These are phyloP conservation scores for Oidium heveae DNA, from an alignment of 2,329 filamentous ascomycete genomes.

Conservation along the genomic window DNA sequence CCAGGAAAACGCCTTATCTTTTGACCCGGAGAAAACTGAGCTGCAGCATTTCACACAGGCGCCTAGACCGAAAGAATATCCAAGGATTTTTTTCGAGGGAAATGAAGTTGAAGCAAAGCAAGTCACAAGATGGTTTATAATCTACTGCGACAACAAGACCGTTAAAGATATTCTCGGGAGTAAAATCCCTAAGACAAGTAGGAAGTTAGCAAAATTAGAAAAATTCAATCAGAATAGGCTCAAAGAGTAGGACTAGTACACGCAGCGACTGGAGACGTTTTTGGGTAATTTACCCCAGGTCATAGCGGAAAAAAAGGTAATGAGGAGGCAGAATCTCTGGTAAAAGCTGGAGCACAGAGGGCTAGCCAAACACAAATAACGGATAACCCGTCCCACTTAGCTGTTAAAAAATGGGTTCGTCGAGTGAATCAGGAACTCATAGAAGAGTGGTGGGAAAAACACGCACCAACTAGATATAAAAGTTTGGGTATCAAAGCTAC, in stretches of 20 bases:
- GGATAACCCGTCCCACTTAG: neutral
- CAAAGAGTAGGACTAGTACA: neutral
- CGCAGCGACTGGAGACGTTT: neutral
- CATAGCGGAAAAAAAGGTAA: neutral
- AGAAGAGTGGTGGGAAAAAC: neutral
- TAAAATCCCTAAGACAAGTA: neutral
- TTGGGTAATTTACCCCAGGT: neutral
- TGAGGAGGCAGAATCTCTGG: neutral
- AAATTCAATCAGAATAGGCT: neutral
- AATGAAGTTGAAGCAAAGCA: neutral
- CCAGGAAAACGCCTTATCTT: neutral
- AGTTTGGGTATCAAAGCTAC: neutral
- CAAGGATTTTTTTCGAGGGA: neutral
- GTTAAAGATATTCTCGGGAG: neutral
- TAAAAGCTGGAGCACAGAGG: neutral
- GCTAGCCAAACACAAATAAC: neutral
- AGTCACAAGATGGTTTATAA: neutral
- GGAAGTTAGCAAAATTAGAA: neutral
- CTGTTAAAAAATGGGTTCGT: neutral
- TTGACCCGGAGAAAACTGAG: neutral
- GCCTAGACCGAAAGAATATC: neutral
- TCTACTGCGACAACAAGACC: neutral
- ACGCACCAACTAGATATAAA: neutral
- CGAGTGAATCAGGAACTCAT: neutral
- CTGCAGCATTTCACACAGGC: neutral